Base-by-base conservation (phyloP, 2,329 filamentous ascomycete genomes). In the Tolypocladium ophioglossoides region DNA sequence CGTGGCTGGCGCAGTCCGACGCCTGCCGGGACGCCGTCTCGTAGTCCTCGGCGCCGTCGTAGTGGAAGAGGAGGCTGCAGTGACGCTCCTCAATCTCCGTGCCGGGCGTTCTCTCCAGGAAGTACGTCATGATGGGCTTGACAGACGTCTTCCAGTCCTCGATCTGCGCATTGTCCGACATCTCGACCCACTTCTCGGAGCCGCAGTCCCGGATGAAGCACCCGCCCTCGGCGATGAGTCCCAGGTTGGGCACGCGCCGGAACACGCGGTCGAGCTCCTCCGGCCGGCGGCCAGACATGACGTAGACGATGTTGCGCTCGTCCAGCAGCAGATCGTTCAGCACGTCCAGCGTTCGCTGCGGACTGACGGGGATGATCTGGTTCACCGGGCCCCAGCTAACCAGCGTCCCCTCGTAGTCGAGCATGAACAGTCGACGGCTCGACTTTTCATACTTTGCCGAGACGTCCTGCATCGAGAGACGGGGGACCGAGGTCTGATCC, bases 351-450 rank as follows among this genome's bases (percentile, higher is more conserved):
- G 91, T 91, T 32, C 90, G 85, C 72, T 94, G 66, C 3, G 91
- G 91, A 59, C 88, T 95, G 51, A 89, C 87, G 20, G 94, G 78
- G 50, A 96, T 89, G 57, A 94, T 92, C 64, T 88, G 87, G 56
- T 84, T 87, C 54, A 90, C 86, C 0, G 89, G 87, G 4, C 90
- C 90, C 80, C 90, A 94, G 52, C 86, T 89, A 46, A 94, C 89
- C 9, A 97, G 75, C 0, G 92, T 97, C 47, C 91, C 92, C 69
- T 97, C 92, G 64, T 96, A 95, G 65, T 97, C 92, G 47, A 97
- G 77, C 59, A 97, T 85, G 69, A 97, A 94, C 2, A 97, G 77
- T 18, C 91, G 84, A 22, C 82, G 80, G 44, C 82, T 69, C 0
- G 87, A 81, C 10, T 74, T 68, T 56, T 78, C 74, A 68, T 96